Percentiles rank a stretch among this genome's conserved stretches.
These are phyloP conservation scores for Backusella parvicylindrica DNA, from an alignment of 192 early-diverging fungal species.

Conservation along the genomic window DNA sequence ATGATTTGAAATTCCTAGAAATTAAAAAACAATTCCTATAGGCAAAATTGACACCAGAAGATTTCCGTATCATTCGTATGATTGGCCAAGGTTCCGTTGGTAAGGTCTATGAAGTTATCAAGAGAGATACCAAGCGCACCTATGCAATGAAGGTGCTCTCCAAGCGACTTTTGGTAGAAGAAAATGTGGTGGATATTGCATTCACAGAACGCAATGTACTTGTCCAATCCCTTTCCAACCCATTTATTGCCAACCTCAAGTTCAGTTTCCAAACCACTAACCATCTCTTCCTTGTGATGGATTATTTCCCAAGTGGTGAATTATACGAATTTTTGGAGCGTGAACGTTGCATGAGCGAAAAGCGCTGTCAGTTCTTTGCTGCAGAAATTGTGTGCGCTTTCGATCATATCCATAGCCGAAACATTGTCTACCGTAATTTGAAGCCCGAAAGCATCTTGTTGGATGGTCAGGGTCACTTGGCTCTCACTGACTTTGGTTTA, in stretches of 20 bases:
- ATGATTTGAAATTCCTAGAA: no score
- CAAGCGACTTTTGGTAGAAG: slow-evolving; percentile 71
- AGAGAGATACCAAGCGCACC: slow-evolving; percentile 74
- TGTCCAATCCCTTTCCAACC: slow-evolving; percentile 55
- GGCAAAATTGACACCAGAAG: slow-evolving; percentile 39
- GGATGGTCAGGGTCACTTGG: slow-evolving; percentile 66
- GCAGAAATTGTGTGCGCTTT: slow-evolving; percentile 67
- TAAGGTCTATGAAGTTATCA: slow-evolving; percentile 76
- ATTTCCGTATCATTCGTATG: slow-evolving; percentile 70
- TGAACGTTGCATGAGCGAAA: slow-evolving; percentile 59
- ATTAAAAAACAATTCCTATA: slow-evolving; percentile 15
- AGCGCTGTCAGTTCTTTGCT: slow-evolving; percentile 64
- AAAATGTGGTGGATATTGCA: slow-evolving; percentile 73
- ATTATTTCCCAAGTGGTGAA: slow-evolving; percentile 81
- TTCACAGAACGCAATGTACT: slow-evolving; percentile 76
- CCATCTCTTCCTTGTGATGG: slow-evolving; percentile 75
- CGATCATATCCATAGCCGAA: slow-evolving; percentile 62
- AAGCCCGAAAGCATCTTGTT: slow-evolving; percentile 72
- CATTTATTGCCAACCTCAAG: slow-evolving; percentile 76
- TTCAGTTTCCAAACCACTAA: slow-evolving; percentile 76
- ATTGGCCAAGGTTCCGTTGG: slow-evolving; percentile 80
- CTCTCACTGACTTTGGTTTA: slow-evolving; percentile 75
- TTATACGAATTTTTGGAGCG: slow-evolving; percentile 74
- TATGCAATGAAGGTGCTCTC: slow-evolving; percentile 83
- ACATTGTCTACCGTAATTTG: slow-evolving; percentile 71